Conservation (phyloP, 2,329 filamentous ascomycete genomes). For the Penicillium sp. region DNA sequence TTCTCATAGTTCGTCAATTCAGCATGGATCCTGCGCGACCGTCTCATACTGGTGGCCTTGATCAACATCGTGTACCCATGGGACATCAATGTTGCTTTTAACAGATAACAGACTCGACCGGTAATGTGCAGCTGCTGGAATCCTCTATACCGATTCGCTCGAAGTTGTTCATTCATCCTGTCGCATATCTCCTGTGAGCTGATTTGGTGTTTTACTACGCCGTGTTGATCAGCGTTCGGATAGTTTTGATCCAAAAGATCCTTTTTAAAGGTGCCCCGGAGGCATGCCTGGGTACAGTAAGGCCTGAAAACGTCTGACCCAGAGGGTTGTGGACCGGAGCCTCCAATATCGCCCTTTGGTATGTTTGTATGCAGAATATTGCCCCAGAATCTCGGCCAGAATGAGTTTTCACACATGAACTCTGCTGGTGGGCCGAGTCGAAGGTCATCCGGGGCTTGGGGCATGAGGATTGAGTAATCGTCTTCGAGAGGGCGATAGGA, state of each 20-base stretch:
- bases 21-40: conserved; percentile 20
- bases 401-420: background rate
- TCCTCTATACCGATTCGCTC: conserved; percentile 17
- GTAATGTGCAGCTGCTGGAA: conserved; percentile 28
- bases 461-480: background rate
- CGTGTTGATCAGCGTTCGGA: conserved; percentile 36
- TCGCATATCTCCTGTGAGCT: conserved; percentile 21
- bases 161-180: conserved; percentile 20
- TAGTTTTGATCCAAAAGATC: conserved; percentile 25
- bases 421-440: background rate
- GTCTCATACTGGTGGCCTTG: conserved; percentile 25
- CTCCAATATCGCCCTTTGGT: background rate
- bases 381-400: background rate
- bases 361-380: conserved; percentile 1
- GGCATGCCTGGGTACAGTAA: conserved; percentile 27
- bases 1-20: conserved; percentile 28
- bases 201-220: conserved; percentile 33
- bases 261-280: conserved; percentile 21
- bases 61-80: conserved; percentile 32
- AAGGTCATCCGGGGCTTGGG: background rate
- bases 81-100: conserved; percentile 30
- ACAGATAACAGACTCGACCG: conserved; percentile 28
- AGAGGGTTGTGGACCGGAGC: too few relatives aligned
- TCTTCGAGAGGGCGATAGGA: background rate
- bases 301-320: conserved; percentile 4